Conservation (phyloP, 2,329 filamentous ascomycete species). For the Raffaelea arxii region DNA sequence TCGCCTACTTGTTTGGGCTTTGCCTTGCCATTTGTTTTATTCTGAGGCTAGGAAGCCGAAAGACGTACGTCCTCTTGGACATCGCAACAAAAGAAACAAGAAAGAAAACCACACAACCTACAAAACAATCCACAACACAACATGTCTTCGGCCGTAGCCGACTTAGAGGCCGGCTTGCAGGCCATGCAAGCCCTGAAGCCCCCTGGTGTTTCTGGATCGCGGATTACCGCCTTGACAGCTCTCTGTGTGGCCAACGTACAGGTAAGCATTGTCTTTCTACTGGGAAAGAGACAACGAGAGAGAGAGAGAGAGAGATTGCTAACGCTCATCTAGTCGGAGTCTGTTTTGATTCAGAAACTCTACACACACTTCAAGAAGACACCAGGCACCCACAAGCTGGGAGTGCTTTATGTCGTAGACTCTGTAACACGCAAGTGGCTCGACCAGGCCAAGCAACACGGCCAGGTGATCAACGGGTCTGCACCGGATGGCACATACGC, state of each 20-base stretch:
- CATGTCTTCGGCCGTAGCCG: constrained; percentile 79
- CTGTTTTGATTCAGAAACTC: constrained; percentile 88
- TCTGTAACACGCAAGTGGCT: constrained; percentile 98
- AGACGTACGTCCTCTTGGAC: not conserved
- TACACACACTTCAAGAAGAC: constrained; percentile 96
- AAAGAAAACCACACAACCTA: not conserved
- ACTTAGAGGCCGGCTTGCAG: constrained; percentile 82
- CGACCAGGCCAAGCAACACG: constrained; percentile 81
- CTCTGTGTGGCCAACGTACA: constrained; percentile 85
- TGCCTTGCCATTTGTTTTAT: not conserved
- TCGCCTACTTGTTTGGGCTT: not conserved
- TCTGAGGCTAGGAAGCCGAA: not conserved
- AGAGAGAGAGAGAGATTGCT: too few species aligned
- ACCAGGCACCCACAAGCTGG: constrained; percentile 90
- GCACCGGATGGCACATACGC: constrained; percentile 88
- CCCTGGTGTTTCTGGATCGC: constrained; percentile 86
- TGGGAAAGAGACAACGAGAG: too few species aligned
- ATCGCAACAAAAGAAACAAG: not conserved
- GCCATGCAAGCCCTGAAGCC: constrained; percentile 87
- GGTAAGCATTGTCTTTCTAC: constrained; percentile 46
- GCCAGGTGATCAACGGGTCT: constrained; percentile 69
- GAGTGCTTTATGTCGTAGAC: constrained; percentile 99
- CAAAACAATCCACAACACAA: constrained; percentile 16
- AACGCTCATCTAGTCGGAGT: constrained; percentile 62
- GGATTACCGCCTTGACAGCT: constrained; percentile 77